Conservation (phyloP, 106 monocot species). For the Apostasia shenzhenica region DNA sequence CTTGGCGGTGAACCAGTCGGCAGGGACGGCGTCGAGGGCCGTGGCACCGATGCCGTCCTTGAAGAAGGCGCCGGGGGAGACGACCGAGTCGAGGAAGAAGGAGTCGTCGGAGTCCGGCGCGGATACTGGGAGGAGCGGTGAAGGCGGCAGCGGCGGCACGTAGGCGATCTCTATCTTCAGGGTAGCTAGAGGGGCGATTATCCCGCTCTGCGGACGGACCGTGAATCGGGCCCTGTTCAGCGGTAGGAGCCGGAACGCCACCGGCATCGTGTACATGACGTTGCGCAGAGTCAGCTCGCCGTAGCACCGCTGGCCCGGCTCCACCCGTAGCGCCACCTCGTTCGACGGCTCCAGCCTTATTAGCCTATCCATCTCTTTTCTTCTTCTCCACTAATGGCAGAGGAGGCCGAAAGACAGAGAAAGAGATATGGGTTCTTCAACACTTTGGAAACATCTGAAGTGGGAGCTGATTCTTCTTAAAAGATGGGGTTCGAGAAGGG, state of each 20-base stretch:
- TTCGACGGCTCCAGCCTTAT: conserved; percentile 40
- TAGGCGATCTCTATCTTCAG: conserved; percentile 27
- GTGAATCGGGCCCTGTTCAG: conserved; percentile 16
- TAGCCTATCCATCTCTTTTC: conserved; percentile 24
- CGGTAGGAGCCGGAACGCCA: conserved; percentile 43
- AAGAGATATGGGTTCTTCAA: too few relatives aligned
- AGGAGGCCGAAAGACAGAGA: too few relatives aligned
- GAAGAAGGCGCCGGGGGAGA: conserved; percentile 37
- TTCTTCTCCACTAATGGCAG: too few relatives aligned
- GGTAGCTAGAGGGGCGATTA: conserved; percentile 37
- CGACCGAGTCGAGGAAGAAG: conserved; percentile 47
- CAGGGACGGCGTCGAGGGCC: conserved; percentile 26
- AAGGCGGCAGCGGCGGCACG: conserved; percentile 6
- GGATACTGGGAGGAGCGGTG: conserved; percentile 13
- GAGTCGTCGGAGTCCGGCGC: conserved; percentile 28
- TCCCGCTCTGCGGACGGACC: conserved; percentile 35
- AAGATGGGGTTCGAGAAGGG: too few relatives aligned
- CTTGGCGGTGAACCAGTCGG: conserved; percentile 49
- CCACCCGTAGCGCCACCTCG: conserved; percentile 30
- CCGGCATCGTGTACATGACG: conserved; percentile 64
- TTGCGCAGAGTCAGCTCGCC: conserved; percentile 44
- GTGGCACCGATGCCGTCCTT: conserved; percentile 11
- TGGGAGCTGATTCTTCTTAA: too few relatives aligned
- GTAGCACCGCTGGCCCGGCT: conserved; percentile 22
- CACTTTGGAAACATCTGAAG: too few relatives aligned